phyloP scores from a whole-genome alignment of 768 basidiomycete genomes.

The Cystobasidium onofrii region DNA sequence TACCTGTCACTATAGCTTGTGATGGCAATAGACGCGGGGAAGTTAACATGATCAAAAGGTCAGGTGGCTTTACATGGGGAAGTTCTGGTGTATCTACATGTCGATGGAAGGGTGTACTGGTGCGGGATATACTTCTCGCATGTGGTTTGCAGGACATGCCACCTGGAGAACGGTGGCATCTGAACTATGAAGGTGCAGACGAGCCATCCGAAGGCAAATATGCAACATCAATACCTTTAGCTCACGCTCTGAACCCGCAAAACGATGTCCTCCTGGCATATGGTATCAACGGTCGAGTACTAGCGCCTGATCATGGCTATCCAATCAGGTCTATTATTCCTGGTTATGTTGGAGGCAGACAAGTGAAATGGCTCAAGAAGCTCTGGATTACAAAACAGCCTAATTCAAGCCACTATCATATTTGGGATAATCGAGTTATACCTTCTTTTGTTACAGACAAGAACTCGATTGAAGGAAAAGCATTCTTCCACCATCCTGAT shows the following conservation, averaged over 20 bases:
- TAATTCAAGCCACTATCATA: constrained; percentile 1
- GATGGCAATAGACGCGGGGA: constrained; percentile 16
- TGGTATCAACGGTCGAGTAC: constrained; percentile 3
- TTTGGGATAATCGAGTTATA: constrained; percentile 3
- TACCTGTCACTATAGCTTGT: constrained; percentile 7
- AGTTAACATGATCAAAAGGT: constrained; percentile 11
- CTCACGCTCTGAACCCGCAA: neutral
- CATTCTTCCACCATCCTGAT: constrained; percentile 11
- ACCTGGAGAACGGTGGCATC: neutral
- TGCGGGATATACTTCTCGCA: neutral
- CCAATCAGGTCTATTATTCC: constrained; percentile 59
- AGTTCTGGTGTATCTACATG: neutral
- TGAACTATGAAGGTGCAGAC: constrained; percentile 12
- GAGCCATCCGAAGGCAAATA: constrained; percentile 12
- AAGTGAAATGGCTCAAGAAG: constrained; percentile 52
- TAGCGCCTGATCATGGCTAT: constrained; percentile 55
- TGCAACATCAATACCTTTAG: neutral
- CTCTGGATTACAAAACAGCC: constrained; percentile 1
- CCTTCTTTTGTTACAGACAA: constrained; percentile 1
- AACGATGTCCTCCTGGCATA: constrained; percentile 12
- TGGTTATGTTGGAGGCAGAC: constrained; percentile 55
- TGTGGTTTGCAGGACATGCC: neutral
- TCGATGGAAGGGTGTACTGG: constrained; percentile 7
- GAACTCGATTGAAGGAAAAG: constrained; percentile 13
- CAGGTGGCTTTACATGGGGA: neutral